Evolutionary conservation across 179 eudicot species (phyloP), one percentile per base, ranked within the genome.

Genomic region (Corrigiola litoralis): DNA sequence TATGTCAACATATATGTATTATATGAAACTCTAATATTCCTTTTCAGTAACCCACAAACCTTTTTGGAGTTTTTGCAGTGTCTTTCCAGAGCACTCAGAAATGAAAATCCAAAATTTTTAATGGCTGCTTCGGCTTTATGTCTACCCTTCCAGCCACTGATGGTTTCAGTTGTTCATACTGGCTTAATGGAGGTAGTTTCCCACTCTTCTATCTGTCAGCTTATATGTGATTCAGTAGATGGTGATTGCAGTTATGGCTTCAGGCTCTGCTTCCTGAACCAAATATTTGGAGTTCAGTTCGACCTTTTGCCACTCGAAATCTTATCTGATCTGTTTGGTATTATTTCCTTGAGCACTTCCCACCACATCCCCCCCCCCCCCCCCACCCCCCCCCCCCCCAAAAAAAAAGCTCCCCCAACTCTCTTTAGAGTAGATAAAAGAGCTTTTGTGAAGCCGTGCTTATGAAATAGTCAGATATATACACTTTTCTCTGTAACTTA

Each of bases 81-180:
- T 80, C 84, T 92, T 45, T 85, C 98, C 45, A 78, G 94, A 71
- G 98, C 98, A 31, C 71, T 92, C 48, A 73, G 87, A 65, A 77
- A 74, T 57, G 98, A 92, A 73, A 88, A 87, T 74, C 90, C 95
- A 18, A 90, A 84, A 68, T 72, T 84, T 45, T 72, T 94, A 67
- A 94, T 86, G 99, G 95, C 95, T 34, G 99, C 87, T 51, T 84
- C 99, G 37, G 99, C 99, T 65, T 72, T 94, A 55, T 72, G 81
- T 57, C 73, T 94, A 37, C 99, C 99, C 13, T 78, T 94, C 75
- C 95, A 94, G 61, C 99, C 97, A 63, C 83, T 94, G 37, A 94
- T 94, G 97, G 99, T 94, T 65, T 90, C 99, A 25, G 89, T 82
- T 61, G 84, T 94, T 68, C 99, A 90, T 74, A 87, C 99, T 23